Evolutionary conservation across 164 flowering plant species (phyloP).

Genomic region (Kingdonia uniflora): DNA sequence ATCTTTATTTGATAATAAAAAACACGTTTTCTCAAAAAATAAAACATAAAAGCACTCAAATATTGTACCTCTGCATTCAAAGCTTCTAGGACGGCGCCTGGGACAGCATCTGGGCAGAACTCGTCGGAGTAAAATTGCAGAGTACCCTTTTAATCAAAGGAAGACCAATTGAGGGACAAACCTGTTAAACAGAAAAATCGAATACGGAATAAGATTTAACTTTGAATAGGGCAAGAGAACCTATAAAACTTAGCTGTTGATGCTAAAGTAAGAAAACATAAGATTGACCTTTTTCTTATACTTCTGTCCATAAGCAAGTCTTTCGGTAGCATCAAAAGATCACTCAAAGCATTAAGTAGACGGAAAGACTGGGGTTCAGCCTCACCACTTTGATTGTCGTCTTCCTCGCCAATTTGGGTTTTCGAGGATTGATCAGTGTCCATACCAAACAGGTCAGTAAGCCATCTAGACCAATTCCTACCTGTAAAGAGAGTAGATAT

Average conservation of each 20-base stretch:
- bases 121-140: slow-evolving; percentile 81
- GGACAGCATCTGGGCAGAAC: slow-evolving; percentile 87
- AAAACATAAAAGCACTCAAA: neutral
- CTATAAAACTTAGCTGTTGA: too few species aligned
- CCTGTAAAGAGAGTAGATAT: slow-evolving; percentile 26
- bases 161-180: too few species aligned
- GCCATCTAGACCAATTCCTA: slow-evolving; percentile 90
- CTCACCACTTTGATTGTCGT: slow-evolving; percentile 16
- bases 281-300: slow-evolving; percentile 71
- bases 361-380: too few species aligned
- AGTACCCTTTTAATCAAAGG: too few species aligned
- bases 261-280: neutral
- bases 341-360: too few species aligned
- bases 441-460: slow-evolving; percentile 56
- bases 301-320: too few species aligned
- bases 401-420: slow-evolving; percentile 15
- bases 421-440: slow-evolving; percentile 34
- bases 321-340: too few species aligned
- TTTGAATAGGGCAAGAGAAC: too few species aligned
- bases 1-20: neutral
- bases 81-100: too few species aligned
- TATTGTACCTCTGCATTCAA: slow-evolving; percentile 57
- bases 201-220: neutral
- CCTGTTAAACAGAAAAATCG: neutral
- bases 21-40: neutral